Conservation (phyloP, 352 stramenopile species). For the Phytophthora quininea region DNA sequence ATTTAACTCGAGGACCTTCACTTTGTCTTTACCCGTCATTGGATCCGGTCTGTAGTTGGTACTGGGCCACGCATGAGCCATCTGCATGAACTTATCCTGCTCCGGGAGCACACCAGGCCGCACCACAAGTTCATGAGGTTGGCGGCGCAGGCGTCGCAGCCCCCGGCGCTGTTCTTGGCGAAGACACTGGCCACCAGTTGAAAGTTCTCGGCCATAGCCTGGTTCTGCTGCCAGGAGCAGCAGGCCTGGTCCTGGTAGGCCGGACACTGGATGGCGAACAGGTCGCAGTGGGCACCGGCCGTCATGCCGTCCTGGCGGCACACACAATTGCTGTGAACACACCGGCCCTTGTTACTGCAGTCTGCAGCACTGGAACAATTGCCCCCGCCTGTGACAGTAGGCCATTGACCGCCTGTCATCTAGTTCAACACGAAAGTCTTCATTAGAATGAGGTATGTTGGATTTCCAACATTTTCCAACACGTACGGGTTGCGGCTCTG, state of each 20-base stretch:
- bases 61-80: constrained; percentile 70
- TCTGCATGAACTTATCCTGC: constrained; percentile 77
- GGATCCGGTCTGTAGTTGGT: constrained; percentile 73
- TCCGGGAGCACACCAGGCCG: constrained; percentile 81
- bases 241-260: constrained; percentile 79
- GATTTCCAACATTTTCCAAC: background rate
- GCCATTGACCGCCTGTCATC: constrained; percentile 43
- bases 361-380: constrained; percentile 55
- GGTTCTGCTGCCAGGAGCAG: constrained; percentile 92
- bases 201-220: constrained; percentile 88
- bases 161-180: constrained; percentile 64
- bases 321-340: constrained; percentile 45
- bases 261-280: constrained; percentile 85
- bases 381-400: constrained; percentile 72
- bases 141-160: constrained; percentile 80
- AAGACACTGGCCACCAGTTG: constrained; percentile 77
- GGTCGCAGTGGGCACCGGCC: constrained; percentile 71
- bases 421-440: constrained; percentile 6
- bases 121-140: constrained; percentile 91
- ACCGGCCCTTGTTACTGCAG: constrained; percentile 65
- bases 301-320: constrained; percentile 73
- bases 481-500: constrained; percentile 43
- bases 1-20: constrained; percentile 83
- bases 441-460: constrained; percentile 1
- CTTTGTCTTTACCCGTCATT: constrained; percentile 74